Conservation (phyloP, 2,329 filamentous ascomycete genomes). For the Diaporthe aspalathi region DNA sequence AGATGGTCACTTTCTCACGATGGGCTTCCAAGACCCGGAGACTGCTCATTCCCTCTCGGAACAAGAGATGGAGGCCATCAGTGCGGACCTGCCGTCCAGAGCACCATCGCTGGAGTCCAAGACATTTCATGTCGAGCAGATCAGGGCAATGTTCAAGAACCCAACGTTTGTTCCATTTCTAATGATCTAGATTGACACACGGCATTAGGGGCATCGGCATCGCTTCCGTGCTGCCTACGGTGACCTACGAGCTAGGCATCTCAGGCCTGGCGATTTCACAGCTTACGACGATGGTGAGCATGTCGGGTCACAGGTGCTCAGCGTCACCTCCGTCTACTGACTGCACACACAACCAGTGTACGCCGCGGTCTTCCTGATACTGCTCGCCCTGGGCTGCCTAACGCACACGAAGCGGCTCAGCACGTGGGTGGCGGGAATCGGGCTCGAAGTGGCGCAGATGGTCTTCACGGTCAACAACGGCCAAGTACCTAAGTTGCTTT, state of each 20-base stretch:
- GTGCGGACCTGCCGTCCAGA: constrained; percentile 42
- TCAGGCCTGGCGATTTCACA: constrained; percentile 45
- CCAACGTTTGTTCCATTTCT: constrained; percentile 44
- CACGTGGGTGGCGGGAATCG: constrained; percentile 43
- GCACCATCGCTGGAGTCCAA: constrained; percentile 43
- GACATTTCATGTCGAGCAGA: constrained; percentile 41
- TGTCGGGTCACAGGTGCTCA: not conserved
- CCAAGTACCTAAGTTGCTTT: constrained; percentile 53
- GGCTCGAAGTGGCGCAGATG: constrained; percentile 49
- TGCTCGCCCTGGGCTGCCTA: constrained; percentile 42
- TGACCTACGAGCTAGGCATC: constrained; percentile 47
- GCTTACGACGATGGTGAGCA: constrained; percentile 44
- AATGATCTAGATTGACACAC: constrained; percentile 45
- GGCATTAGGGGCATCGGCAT: constrained; percentile 47
- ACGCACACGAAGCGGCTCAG: constrained; percentile 42
- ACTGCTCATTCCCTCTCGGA: constrained; percentile 43
- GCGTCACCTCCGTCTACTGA: not conserved
- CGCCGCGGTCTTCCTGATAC: constrained; percentile 43
- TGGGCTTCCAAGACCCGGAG: constrained; percentile 41
- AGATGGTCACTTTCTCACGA: not conserved
- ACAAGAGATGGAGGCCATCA: constrained; percentile 39
- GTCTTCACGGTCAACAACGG: constrained; percentile 51
- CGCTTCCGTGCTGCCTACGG: constrained; percentile 45
- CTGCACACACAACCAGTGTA: constrained; percentile 12
- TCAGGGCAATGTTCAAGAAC: constrained; percentile 41